Evolutionary conservation across 202 grass and related monocot genomes (phyloP).

Genomic region (Musa balbisiana): DNA sequence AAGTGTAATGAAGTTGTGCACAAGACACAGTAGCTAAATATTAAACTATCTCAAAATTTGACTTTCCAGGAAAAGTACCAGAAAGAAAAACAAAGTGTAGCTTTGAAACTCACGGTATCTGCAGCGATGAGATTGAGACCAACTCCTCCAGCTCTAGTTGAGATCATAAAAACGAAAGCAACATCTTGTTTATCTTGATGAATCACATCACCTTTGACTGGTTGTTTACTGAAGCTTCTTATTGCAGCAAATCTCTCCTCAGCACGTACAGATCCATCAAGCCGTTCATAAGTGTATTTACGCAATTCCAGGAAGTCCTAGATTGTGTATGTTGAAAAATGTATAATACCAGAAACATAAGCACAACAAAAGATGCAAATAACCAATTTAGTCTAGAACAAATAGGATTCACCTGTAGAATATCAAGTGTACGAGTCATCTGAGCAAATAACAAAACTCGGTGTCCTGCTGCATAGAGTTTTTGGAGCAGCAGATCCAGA

Average conservation of each 20-base stretch:
- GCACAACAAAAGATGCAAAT: slow-evolving; percentile 13
- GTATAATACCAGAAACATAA: neutral
- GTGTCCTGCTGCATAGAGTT: slow-evolving; percentile 56
- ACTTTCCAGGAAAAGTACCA: too few relatives aligned
- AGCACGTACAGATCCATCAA: slow-evolving; percentile 92
- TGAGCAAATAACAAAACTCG: slow-evolving; percentile 94
- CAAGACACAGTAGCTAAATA: neutral
- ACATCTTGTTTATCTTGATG: slow-evolving; percentile 43
- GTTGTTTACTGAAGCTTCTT: slow-evolving; percentile 64
- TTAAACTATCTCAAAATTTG: neutral
- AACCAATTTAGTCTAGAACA: slow-evolving; percentile 12
- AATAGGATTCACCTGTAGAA: slow-evolving; percentile 72
- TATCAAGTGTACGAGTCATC: slow-evolving; percentile 95
- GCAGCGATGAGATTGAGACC: slow-evolving; percentile 94
- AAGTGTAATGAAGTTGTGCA: neutral
- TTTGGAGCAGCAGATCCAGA: slow-evolving; percentile 73
- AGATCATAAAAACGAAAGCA: slow-evolving; percentile 97
- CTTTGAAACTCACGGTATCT: slow-evolving; percentile 67
- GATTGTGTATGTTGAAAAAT: slow-evolving; percentile 22
- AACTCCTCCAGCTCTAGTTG: slow-evolving; percentile 89
- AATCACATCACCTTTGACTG: slow-evolving; percentile 31
- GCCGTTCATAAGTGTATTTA: slow-evolving; percentile 71
- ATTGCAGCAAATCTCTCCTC: slow-evolving; percentile 94
- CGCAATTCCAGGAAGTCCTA: slow-evolving; percentile 94
- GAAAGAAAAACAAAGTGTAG: neutral